A percentile compares a stretch with the other conserved stretches of the same genome.
Evolutionary conservation across 78 protist genomes (phyloP).

Genomic region (Mantamonas sphyraenae): DNA sequence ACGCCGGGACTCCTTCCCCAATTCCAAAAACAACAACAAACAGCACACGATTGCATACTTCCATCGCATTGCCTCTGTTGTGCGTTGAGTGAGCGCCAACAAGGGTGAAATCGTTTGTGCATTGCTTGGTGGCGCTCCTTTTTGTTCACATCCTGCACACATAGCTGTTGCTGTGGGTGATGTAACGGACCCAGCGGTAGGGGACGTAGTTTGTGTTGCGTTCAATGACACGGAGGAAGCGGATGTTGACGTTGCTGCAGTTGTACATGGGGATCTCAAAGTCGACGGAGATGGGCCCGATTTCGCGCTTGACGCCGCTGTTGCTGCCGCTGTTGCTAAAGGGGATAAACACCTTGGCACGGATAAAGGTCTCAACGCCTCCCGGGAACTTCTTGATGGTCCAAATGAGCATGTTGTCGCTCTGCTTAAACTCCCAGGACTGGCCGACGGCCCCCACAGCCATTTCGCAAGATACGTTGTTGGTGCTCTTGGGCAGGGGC

Average conservation of each 20-base stretch:
- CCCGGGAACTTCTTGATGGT: constrained; percentile 24
- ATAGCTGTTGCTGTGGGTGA: constrained; percentile 41
- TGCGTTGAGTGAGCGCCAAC: neutral
- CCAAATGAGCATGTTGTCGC: neutral
- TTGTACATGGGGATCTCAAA: constrained; percentile 57
- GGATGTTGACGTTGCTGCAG: neutral
- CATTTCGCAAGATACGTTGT: neutral
- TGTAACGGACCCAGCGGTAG: constrained; percentile 58
- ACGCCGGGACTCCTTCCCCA: too few species aligned
- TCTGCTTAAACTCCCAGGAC: neutral
- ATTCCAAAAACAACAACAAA: neutral
- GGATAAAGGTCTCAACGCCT: constrained; percentile 7
- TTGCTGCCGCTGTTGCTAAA: neutral
- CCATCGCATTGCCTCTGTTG: neutral
- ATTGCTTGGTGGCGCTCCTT: neutral
- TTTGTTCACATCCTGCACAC: constrained; percentile 16
- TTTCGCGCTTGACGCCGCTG: neutral
- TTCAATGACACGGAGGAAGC: constrained; percentile 39
- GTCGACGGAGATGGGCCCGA: constrained; percentile 35
- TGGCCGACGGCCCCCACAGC: neutral
- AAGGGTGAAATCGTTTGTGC: neutral
- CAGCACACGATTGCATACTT: neutral
- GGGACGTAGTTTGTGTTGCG: constrained; percentile 30
- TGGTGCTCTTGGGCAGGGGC: constrained; percentile 26
- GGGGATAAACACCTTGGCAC: neutral